Percentiles rank a stretch among this genome's conserved stretches.
Evolutionary conservation across 371 early-diverging fungal species (phyloP).

Genomic region (Rhizopus stolonifer): DNA sequence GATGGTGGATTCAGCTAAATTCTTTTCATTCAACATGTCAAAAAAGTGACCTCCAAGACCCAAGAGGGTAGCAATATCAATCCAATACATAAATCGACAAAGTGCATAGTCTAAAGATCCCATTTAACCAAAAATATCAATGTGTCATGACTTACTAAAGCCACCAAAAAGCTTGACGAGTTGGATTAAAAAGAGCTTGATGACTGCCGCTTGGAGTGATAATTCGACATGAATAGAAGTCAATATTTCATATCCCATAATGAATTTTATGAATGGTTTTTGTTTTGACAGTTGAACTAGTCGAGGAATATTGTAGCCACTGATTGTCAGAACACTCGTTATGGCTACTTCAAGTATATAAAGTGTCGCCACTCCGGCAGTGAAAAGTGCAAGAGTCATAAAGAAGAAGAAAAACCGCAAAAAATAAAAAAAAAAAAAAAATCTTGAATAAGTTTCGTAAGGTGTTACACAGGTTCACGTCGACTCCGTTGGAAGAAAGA

Average conservation of each 20-base stretch:
- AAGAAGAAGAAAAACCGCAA: no score
- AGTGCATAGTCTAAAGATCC: conserved; percentile 23
- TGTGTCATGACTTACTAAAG: conserved; percentile 24
- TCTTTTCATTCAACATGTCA: conserved; percentile 25
- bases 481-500: no score
- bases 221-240: conserved; percentile 20
- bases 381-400: background rate
- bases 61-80: conserved; percentile 24
- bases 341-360: conserved; percentile 11
- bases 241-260: background rate
- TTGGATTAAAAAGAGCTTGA: conserved; percentile 21
- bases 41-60: conserved; percentile 20
- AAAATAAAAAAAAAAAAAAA: no score
- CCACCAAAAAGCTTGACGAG: conserved; percentile 24
- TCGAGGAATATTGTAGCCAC: conserved; percentile 3
- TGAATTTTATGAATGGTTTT: background rate
- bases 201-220: conserved; percentile 19
- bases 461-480: no score
- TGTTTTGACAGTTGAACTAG: background rate
- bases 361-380: conserved; percentile 15
- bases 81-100: conserved; percentile 13
- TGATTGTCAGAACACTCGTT: background rate
- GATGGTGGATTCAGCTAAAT: conserved; percentile 13
- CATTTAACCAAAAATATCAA: background rate
- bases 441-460: no score